These are phyloP conservation scores for Curvularia spicifera DNA, from an alignment of 2,329 filamentous ascomycete species.

Conservation along the genomic window DNA sequence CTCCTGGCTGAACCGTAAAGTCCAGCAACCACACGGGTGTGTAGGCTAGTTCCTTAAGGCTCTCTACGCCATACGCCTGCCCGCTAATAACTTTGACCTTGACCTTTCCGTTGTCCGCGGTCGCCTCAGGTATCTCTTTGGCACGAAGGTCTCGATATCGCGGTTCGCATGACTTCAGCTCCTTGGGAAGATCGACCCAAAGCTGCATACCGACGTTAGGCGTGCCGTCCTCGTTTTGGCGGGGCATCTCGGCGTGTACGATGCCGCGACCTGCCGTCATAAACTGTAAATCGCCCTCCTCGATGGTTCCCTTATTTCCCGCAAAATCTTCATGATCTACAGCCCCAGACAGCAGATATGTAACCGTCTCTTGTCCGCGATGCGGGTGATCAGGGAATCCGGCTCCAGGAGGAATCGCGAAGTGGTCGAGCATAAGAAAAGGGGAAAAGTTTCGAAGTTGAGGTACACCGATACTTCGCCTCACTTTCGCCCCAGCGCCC, in stretches of 20 bases:
- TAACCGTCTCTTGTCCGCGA: slow-evolving; percentile 87
- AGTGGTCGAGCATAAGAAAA: slow-evolving; percentile 95
- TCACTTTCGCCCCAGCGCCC: slow-evolving; percentile 84
- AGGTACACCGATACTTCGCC: slow-evolving; percentile 84
- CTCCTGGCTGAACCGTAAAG: slow-evolving; percentile 79
- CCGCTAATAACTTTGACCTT: slow-evolving; percentile 90
- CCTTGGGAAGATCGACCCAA: slow-evolving; percentile 87
- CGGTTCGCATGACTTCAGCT: slow-evolving; percentile 87
- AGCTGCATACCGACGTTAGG: slow-evolving; percentile 89
- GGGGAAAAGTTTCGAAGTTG: slow-evolving; percentile 85
- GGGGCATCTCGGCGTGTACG: slow-evolving; percentile 95
- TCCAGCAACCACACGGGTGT: slow-evolving; percentile 98
- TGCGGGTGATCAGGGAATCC: slow-evolving; percentile 90
- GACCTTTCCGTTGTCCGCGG: slow-evolving; percentile 74
- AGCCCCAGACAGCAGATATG: slow-evolving; percentile 83
- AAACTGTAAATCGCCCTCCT: slow-evolving; percentile 90
- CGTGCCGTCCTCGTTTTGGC: slow-evolving; percentile 74
- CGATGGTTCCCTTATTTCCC: slow-evolving; percentile 82
- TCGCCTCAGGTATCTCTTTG: slow-evolving; percentile 77
- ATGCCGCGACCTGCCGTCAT: slow-evolving; percentile 95
- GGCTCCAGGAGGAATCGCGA: slow-evolving; percentile 77
- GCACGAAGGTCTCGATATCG: slow-evolving; percentile 86
- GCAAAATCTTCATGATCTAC: slow-evolving; percentile 94
- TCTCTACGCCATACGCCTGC: slow-evolving; percentile 81
- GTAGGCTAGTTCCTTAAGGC: slow-evolving; percentile 87